Base-by-base conservation (phyloP, 345 rosid genomes). In the Jatropha curcas region DNA sequence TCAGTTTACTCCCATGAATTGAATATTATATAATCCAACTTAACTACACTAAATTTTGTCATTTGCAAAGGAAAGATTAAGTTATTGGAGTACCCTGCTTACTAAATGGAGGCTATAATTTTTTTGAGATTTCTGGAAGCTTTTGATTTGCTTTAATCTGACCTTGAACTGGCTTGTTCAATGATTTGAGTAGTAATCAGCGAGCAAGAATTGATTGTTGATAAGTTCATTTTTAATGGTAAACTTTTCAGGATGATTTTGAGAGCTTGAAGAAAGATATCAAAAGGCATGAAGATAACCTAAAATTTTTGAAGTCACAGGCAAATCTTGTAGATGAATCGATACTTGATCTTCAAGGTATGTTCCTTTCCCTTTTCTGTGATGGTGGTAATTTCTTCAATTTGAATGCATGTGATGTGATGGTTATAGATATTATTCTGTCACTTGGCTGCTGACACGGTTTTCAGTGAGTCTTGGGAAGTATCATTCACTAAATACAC, bases 331-430 rank as follows among this genome's bases (percentile, higher is more conserved):
- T 76, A 30, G 79, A 76, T 62, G 58, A 61, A 20, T 52, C 45
- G 4, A 70, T 69, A 17, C 74, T 60, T 68, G 74, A 76, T 10
- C 14, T 76, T 48, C 64, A 63, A 52, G 79, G 79, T 76, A 3
- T 73, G 31, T 73, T 16, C 13, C 7, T 28, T 27, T 4, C 16
- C 16, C 13, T 39, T 39, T 34, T 7, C 28, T 62, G 22, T 62
- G 37, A 20, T 41, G 22, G 20, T 20, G n/a, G 2, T 22, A 35
- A 62, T 39, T 27, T 27, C 69, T 67, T 50, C 17, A 4, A 48
- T 67, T 45, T 67, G 59, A 67, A 45, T 9, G 27, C 14, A 14
- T 33, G 33, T 60, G 24, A 16, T 60, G 27, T 3, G n/a, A 14
- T 68, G 11, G n/a, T 69, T 10, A 19, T 53, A 6, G 12, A 69